A percentile compares a stretch with the other conserved stretches of the same genome.
Evolutionary conservation across 2,329 filamentous ascomycete species (phyloP).

Genomic region (Magnaporthiopsis rhizophila): DNA sequence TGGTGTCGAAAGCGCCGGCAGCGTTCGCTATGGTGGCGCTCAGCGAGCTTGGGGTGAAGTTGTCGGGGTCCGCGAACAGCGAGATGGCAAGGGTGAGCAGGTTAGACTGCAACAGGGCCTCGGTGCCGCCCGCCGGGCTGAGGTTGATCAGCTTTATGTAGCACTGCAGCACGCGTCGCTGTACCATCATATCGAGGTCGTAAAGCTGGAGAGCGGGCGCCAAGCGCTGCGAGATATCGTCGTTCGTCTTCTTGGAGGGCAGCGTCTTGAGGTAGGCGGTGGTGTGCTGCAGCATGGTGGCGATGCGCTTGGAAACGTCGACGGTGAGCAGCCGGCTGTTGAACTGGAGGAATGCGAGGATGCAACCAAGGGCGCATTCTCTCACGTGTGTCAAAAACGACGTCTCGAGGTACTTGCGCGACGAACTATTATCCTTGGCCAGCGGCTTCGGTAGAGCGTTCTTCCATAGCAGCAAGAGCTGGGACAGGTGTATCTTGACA

Average conservation of each 20-base stretch:
- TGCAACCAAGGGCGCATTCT: constrained; percentile 86
- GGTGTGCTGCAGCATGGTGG: constrained; percentile 91
- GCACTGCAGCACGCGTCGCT: constrained; percentile 86
- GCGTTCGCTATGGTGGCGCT: constrained; percentile 89
- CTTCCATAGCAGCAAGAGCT: constrained; percentile 90
- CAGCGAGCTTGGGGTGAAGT: constrained; percentile 74
- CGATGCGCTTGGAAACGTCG: constrained; percentile 88
- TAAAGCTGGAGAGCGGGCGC: constrained; percentile 80
- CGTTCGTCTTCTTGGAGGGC: constrained; percentile 73
- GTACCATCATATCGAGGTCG: constrained; percentile 88
- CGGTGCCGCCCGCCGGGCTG: constrained; percentile 75
- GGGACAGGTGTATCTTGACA: constrained; percentile 95
- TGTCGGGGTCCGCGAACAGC: constrained; percentile 87
- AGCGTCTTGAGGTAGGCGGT: constrained; percentile 81
- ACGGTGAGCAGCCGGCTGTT: constrained; percentile 87
- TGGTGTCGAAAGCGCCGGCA: constrained; percentile 79
- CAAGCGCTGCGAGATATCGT: constrained; percentile 77
- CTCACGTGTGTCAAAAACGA: constrained; percentile 91
- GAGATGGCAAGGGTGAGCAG: constrained; percentile 82
- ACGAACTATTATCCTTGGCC: constrained; percentile 82
- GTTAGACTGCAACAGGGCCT: constrained; percentile 84
- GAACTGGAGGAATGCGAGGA: constrained; percentile 86
- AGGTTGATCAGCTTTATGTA: constrained; percentile 87
- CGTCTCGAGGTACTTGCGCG: constrained; percentile 77
- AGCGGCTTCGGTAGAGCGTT: constrained; percentile 92